A percentile compares a stretch with the other conserved stretches of the same genome.
phyloP scores from a whole-genome alignment of 805 yeast genomes.

The Pichia cabralensis region DNA sequence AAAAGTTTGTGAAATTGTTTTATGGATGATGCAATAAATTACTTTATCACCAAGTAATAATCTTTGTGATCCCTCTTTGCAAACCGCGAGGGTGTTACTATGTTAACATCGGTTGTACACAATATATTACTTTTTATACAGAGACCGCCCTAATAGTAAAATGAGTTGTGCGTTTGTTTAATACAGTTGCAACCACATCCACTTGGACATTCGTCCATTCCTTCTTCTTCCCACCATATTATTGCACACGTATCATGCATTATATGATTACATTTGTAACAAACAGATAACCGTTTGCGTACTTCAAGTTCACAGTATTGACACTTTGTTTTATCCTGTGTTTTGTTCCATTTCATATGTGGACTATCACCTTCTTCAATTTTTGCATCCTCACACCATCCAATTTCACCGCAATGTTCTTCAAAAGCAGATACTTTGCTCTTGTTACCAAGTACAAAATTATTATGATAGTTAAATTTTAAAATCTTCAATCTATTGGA shows the following conservation, averaged over 20 bases:
- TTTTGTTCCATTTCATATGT: constrained; percentile 9
- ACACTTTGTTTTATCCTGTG: constrained; percentile 35
- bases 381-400: constrained; percentile 16
- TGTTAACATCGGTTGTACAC: too few relatives aligned
- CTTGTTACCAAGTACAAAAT: neutral
- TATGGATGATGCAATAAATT: too few relatives aligned
- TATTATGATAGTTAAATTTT: constrained; percentile 43
- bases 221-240: constrained; percentile 59
- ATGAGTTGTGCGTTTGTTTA: neutral
- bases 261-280: constrained; percentile 70
- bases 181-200: constrained; percentile 78
- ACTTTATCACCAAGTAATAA: too few relatives aligned
- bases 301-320: constrained; percentile 56
- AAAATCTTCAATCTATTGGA: constrained; percentile 69
- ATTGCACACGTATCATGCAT: constrained; percentile 71
- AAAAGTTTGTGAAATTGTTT: too few relatives aligned
- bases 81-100: too few relatives aligned
- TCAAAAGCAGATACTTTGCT: constrained; percentile 5
- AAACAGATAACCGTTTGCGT: constrained; percentile 49
- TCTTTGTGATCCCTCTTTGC: too few relatives aligned
- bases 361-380: neutral
- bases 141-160: too few relatives aligned
- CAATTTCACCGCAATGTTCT: constrained; percentile 22
- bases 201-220: constrained; percentile 54
- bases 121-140: too few relatives aligned